Evolutionary conservation across 805 yeast genomes (phyloP).

Genomic region (Lipomyces lipofer): DNA sequence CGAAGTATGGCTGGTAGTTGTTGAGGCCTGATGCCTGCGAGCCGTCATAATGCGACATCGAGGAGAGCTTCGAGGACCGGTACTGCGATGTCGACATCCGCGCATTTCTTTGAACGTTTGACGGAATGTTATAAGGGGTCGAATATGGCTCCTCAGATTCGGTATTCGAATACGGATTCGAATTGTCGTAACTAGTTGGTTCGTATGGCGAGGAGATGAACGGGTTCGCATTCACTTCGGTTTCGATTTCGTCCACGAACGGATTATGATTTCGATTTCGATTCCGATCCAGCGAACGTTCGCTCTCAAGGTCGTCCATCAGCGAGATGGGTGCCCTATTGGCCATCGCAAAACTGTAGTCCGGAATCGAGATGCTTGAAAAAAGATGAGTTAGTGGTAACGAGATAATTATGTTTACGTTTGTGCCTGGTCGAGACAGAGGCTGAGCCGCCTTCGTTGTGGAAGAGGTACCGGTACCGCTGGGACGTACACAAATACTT

Average conservation of each 20-base stretch:
- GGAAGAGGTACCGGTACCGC: too few relatives aligned
- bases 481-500: background rate
- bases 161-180: conserved; percentile 7
- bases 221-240: background rate
- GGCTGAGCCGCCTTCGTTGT: too few relatives aligned
- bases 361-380: too few relatives aligned
- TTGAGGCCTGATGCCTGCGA: conserved; percentile 11
- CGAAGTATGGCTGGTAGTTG: conserved; percentile 27
- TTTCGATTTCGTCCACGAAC: background rate
- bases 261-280: too few relatives aligned
- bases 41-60: background rate
- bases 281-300: too few relatives aligned
- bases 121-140: background rate
- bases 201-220: background rate
- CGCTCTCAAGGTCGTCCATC: too few relatives aligned
- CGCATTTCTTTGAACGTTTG: background rate
- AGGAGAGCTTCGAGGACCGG: background rate
- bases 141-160: background rate
- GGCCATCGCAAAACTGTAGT: too few relatives aligned
- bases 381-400: too few relatives aligned
- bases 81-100: background rate
- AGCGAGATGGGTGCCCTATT: too few relatives aligned
- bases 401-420: too few relatives aligned
- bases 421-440: too few relatives aligned
- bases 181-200: background rate